phyloP scores from a whole-genome alignment of 1,284 basidiomycete species.

The Termitomyces sp. region DNA sequence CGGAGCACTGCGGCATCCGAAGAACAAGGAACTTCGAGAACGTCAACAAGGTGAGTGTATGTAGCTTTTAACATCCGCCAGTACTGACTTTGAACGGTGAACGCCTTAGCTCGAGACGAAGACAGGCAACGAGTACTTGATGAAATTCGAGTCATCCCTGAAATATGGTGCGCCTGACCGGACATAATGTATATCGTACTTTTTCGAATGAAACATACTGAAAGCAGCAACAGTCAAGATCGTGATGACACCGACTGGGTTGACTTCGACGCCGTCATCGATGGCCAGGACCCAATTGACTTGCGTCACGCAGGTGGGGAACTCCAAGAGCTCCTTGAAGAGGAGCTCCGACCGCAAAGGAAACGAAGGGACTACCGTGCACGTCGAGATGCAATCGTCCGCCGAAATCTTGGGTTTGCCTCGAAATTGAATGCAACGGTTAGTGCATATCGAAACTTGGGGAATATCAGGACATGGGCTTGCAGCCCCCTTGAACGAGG shows the following conservation, averaged over 20 bases:
- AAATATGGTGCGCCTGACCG: no score
- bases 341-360: neutral
- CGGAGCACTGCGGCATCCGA: no score
- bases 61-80: no score
- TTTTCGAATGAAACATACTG: no score
- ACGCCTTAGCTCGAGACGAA: neutral
- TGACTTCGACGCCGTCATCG: neutral
- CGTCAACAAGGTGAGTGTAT: neutral
- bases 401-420: neutral
- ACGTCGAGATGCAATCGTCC: neutral
- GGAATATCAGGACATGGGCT: neutral
- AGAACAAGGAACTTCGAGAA: neutral
- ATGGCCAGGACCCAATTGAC: neutral
- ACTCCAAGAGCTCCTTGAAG: neutral
- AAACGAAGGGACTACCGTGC: neutral
- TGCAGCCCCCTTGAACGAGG: neutral
- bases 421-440: neutral
- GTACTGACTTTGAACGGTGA: no score
- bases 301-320: neutral
- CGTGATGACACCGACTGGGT: neutral
- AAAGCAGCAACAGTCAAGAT: neutral
- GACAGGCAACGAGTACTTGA: neutral
- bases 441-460: neutral
- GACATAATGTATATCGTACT: no score
- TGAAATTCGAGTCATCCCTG: neutral